Evolutionary conservation across 1,139 yeast species (phyloP).

Genomic region (Lodderomyces jiufengensis): DNA sequence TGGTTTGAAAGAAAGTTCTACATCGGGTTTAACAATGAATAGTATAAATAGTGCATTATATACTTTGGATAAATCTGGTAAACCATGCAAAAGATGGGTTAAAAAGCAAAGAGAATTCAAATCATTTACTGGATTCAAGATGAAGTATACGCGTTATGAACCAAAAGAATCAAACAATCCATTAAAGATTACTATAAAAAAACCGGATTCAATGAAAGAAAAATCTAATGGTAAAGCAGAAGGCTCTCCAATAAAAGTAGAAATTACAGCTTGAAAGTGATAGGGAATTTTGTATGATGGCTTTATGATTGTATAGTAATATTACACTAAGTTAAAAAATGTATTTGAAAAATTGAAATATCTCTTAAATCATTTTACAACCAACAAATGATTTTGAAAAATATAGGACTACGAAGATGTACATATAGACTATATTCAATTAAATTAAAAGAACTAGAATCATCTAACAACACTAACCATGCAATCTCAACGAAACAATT

Average conservation of each 20-base stretch:
- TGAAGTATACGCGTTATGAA: conserved; percentile 37
- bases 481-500: conserved; percentile 61
- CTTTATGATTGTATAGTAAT: not conserved
- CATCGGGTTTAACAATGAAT: conserved; percentile 43
- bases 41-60: conserved; percentile 25
- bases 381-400: not conserved
- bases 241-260: not conserved
- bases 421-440: conserved; percentile 7
- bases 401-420: conserved; percentile 1
- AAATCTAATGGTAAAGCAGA: conserved; percentile 1
- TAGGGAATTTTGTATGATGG: not conserved
- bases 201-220: conserved; percentile 4
- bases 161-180: conserved; percentile 14
- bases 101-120: conserved; percentile 45
- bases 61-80: conserved; percentile 47
- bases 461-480: conserved; percentile 42
- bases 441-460: conserved; percentile 12
- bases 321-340: not conserved
- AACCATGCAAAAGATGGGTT: conserved; percentile 49
- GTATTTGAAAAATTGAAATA: not conserved
- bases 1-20: conserved; percentile 41
- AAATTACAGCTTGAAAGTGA: not conserved
- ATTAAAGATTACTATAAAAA: conserved; percentile 6
- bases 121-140: conserved; percentile 59
- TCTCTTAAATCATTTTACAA: too few relatives aligned